phyloP scores from a whole-genome alignment of 164 flowering plant genomes.

The Tinospora cordifolia region DNA sequence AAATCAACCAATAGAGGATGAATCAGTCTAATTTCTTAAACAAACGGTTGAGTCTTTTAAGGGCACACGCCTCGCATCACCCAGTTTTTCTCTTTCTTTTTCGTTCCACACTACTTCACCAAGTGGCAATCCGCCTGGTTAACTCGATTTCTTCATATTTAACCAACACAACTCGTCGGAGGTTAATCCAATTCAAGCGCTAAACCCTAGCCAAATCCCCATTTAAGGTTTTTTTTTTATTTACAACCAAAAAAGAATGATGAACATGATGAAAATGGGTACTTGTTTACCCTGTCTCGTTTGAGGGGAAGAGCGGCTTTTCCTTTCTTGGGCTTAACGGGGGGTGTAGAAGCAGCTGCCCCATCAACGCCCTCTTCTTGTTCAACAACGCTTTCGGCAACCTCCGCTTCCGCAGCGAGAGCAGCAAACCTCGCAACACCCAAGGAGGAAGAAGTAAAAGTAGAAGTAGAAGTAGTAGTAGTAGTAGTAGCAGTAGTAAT shows the following conservation, averaged over 20 bases:
- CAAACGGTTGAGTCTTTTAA: too few species aligned
- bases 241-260: background rate
- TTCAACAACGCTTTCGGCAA: constrained; percentile 26
- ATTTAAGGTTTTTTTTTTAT: too few species aligned
- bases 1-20: too few species aligned
- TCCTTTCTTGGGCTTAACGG: constrained; percentile 68
- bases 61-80: too few species aligned
- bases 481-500: too few species aligned
- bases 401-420: constrained; percentile 30
- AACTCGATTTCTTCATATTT: too few species aligned
- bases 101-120: too few species aligned
- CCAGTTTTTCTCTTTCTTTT: too few species aligned
- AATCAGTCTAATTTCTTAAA: too few species aligned
- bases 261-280: background rate
- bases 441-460: background rate
- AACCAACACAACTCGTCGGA: too few species aligned
- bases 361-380: constrained; percentile 22
- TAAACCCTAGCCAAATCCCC: background rate
- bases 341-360: constrained; percentile 18
- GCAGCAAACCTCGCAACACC: constrained; percentile 26
- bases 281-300: constrained; percentile 64
- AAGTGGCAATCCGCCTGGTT: too few species aligned
- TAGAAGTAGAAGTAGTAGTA: too few species aligned
- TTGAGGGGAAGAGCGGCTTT: constrained; percentile 78
- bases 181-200: background rate